Evolutionary conservation across 345 rosid species (phyloP).

Genomic region (Brassica incana): DNA sequence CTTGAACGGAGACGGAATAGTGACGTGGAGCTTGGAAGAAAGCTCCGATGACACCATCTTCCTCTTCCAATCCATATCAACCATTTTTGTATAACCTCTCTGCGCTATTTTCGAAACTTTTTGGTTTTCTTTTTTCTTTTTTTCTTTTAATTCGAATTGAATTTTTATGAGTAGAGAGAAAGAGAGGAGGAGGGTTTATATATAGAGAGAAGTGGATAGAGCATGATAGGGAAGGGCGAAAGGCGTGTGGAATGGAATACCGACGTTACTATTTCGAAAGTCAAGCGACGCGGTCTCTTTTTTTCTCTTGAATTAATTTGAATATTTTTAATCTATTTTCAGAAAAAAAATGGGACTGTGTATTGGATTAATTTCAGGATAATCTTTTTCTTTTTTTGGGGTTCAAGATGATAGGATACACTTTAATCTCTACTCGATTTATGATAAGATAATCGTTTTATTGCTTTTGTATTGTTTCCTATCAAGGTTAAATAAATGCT

Average conservation of each 20-base stretch:
- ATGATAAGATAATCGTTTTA: conserved; percentile 4
- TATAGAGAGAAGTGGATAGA: conserved; percentile 30
- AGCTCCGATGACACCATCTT: conserved; percentile 32
- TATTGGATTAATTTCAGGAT: conserved; percentile 32
- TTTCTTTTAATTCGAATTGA: background rate
- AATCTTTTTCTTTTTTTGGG: conserved; percentile 19
- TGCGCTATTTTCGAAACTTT: background rate
- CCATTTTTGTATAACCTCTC: conserved; percentile 44
- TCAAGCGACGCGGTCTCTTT: conserved; percentile 41
- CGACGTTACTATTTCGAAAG: conserved; percentile 31
- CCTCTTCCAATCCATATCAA: conserved; percentile 71
- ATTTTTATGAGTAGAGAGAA: conserved; percentile 6
- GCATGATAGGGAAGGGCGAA: background rate
- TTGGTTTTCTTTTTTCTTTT: background rate
- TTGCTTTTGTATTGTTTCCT: conserved; percentile 3
- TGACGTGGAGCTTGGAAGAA: conserved; percentile 49
- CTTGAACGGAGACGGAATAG: conserved; percentile 45
- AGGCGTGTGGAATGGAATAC: conserved; percentile 36
- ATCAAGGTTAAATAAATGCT: background rate
- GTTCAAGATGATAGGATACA: background rate
- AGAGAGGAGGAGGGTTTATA: conserved; percentile 20
- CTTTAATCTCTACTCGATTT: background rate
- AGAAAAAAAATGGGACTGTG: conserved; percentile 24
- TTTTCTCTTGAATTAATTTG: background rate
- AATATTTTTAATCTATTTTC: background rate